Evolutionary conservation across 2,329 filamentous ascomycete genomes (phyloP), one percentile per base, ranked within the genome.

Genomic region (Colletotrichum tofieldiae): DNA sequence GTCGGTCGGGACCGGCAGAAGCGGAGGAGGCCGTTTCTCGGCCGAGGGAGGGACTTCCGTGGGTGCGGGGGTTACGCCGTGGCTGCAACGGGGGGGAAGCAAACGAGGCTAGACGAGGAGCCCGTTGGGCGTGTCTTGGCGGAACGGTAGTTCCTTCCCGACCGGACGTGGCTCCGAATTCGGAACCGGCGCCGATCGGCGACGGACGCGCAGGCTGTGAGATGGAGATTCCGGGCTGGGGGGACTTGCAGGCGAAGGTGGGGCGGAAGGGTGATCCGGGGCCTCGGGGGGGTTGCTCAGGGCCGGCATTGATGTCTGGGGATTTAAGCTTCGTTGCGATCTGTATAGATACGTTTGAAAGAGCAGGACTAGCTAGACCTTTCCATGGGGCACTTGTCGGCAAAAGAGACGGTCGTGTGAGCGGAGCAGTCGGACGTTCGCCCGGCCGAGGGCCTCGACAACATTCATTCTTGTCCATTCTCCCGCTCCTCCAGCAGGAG

Each of bases 221-320:
- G 66, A 1, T 73, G 74, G 29, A 86, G 78, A 1, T 79, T 79
- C 76, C 16, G 77, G 54, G 35, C 79, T 16, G 16, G 78, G 54
- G 76, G 77, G 7, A 86, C 82, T 67, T 81, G 83, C 49, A 65
- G 29, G 67, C 54, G 23, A 54, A 59, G 14, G 67, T 59, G 23
- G 66, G 59, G 18, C 23, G n/a, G 60, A 41, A 54, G 29, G 51
- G 41, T 20, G 9, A 79, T 75, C 60, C 82, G 84, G 1, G 84
- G 80, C 62, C 8, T 11, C 8, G 41, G 41, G 41, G 16, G 41
- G 35, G 11, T 37, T 8, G 11, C 35, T 1, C 11, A 37, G 8
- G 35, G 35, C 11, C 41, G 41, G 12, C 14, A 18, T 18, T 43
- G 41, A 82, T 81, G 73, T 58, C 23, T 20, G 41, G n/a, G 23